Percentiles rank a stretch among this genome's conserved stretches.
These are phyloP conservation scores for Termitomyces sp. DNA, from an alignment of 768 basidiomycete genomes.

Conservation along the genomic window DNA sequence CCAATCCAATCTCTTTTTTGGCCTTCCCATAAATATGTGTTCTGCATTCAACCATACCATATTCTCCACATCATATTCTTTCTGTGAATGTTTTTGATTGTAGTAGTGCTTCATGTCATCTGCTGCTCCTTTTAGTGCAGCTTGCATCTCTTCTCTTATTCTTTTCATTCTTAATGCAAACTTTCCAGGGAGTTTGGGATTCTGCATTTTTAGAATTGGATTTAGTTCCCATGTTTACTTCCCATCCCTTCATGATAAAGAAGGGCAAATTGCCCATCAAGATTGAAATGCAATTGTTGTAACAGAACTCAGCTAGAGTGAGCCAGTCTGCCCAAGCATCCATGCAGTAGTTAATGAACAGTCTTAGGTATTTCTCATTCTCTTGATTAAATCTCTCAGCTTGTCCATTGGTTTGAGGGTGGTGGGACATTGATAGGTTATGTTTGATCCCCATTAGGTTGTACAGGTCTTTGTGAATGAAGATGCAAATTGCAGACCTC, in stretches of 20 bases:
- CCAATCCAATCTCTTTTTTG: conserved; percentile 8
- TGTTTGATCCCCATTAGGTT: background rate
- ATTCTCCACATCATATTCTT: conserved; percentile 13
- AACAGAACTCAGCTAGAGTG: no score
- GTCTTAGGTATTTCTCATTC: no score
- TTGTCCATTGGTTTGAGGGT: conserved; percentile 5
- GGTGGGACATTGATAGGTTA: no score
- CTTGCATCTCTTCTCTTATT: no score
- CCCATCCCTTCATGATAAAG: background rate
- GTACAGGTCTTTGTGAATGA: conserved; percentile 2
- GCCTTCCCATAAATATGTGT: no score
- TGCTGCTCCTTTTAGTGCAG: no score
- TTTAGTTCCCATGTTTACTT: no score
- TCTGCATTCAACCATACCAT: conserved; percentile 17
- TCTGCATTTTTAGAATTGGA: background rate
- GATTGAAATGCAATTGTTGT: no score
- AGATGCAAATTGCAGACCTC: conserved; percentile 13
- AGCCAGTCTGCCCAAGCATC: no score
- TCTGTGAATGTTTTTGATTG: background rate
- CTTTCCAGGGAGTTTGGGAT: background rate
- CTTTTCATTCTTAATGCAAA: background rate
- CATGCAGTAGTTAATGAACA: no score
- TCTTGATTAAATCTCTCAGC: conserved; percentile 6
- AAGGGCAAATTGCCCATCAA: no score
- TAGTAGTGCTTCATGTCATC: background rate